Percentiles rank a stretch among this genome's conserved stretches.
These are phyloP conservation scores for Aspergillus kassunensis DNA, from an alignment of 495 filamentous ascomycete genomes.

Conservation along the genomic window DNA sequence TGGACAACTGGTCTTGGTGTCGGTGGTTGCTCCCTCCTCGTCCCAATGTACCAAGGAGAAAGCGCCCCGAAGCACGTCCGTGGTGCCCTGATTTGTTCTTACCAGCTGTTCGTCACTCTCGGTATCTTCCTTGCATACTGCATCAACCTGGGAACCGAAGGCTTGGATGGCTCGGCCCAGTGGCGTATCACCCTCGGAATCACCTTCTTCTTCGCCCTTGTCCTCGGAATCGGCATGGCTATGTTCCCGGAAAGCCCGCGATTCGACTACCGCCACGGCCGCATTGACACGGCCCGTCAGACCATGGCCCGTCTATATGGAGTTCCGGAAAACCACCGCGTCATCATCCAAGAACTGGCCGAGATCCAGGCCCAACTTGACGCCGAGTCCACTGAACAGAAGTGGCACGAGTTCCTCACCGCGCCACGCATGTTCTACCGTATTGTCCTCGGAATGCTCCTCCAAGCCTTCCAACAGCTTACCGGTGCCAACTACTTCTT, in stretches of 20 bases:
- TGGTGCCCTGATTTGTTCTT: conserved; percentile 64
- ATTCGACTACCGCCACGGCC: conserved; percentile 62
- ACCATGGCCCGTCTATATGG: conserved; percentile 70
- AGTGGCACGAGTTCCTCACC: conserved; percentile 66
- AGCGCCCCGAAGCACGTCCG: conserved; percentile 62
- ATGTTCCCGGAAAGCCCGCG: conserved; percentile 70
- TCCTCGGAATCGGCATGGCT: conserved; percentile 69
- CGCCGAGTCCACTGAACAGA: conserved; percentile 51
- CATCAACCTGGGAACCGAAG: conserved; percentile 72
- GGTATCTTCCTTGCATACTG: conserved; percentile 79
- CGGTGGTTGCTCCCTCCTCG: conserved; percentile 62
- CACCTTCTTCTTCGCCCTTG: conserved; percentile 67
- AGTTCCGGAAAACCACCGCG: conserved; percentile 57
- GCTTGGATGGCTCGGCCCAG: conserved; percentile 43
- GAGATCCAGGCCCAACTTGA: conserved; percentile 59
- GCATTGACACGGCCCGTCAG: conserved; percentile 55
- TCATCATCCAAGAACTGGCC: conserved; percentile 63
- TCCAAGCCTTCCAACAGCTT: conserved; percentile 69
- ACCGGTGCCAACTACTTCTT: conserved; percentile 73
- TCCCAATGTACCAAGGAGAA: conserved; percentile 73
- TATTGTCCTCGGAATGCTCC: conserved; percentile 58
- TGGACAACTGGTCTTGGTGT: conserved; percentile 65
- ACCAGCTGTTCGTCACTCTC: conserved; percentile 84
- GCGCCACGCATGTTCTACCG: conserved; percentile 71
- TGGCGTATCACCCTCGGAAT: conserved; percentile 81